Evolutionary conservation across 164 flowering plant genomes (phyloP).

Genomic region (Buxus sempervirens): DNA sequence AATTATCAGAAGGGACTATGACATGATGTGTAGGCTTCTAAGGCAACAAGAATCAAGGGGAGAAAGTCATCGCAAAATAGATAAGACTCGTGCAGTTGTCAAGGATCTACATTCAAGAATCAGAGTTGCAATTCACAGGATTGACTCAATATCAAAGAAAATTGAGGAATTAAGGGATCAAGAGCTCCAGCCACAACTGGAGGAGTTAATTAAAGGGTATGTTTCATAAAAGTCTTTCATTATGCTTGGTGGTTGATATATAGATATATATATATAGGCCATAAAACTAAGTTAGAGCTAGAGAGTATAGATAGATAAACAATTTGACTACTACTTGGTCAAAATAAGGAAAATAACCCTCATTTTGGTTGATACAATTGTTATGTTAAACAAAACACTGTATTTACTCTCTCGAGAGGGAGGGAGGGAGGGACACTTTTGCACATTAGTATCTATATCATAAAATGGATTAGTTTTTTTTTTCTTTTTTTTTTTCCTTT

Average conservation of each 20-base stretch:
- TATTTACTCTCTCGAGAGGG: too few species aligned
- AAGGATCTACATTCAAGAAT: constrained; percentile 93
- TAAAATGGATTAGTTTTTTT: too few species aligned
- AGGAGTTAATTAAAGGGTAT: constrained; percentile 91
- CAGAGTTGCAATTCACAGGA: constrained; percentile 79
- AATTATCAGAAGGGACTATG: constrained; percentile 66
- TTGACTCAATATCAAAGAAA: constrained; percentile 78
- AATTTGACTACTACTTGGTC: not conserved
- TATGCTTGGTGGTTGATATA: constrained; percentile 1
- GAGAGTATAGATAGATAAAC: not conserved
- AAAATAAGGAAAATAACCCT: too few species aligned
- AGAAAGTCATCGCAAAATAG: constrained; percentile 39
- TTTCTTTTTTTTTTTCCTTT: too few species aligned
- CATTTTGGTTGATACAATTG: too few species aligned
- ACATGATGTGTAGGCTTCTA: constrained; percentile 58
- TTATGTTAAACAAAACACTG: too few species aligned
- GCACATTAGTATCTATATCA: too few species aligned
- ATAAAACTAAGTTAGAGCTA: not conserved
- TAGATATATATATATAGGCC: not conserved
- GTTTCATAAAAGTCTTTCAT: constrained; percentile 10
- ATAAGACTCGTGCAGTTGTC: constrained; percentile 78
- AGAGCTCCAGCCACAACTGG: constrained; percentile 97
- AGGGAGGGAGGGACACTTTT: too few species aligned
- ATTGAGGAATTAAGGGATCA: constrained; percentile 86
- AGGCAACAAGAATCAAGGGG: constrained; percentile 69